Evolutionary conservation across 2,329 filamentous ascomycete species (phyloP).

Genomic region (Cercospora canescens): DNA sequence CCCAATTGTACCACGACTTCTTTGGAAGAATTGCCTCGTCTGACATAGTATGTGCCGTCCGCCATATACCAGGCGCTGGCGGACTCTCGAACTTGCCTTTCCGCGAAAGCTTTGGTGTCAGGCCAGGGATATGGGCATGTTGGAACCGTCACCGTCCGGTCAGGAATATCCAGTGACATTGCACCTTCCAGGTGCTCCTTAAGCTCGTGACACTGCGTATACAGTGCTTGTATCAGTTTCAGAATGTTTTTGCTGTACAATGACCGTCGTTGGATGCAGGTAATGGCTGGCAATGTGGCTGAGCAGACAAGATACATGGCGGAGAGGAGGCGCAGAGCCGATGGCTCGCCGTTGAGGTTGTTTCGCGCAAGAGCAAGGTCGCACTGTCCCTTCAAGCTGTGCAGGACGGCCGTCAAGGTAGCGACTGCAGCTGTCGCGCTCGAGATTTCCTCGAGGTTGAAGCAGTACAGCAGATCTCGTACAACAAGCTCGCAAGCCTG

Average conservation of each 20-base stretch:
- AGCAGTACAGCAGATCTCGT: slow-evolving; percentile 44
- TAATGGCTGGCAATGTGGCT: slow-evolving; percentile 15
- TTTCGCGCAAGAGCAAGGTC: not conserved
- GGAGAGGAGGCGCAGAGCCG: not conserved
- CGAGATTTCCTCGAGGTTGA: not conserved
- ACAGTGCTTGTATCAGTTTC: slow-evolving; percentile 10
- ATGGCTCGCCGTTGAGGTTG: not conserved
- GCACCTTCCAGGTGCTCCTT: slow-evolving; percentile 8
- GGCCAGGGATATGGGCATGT: slow-evolving; percentile 10
- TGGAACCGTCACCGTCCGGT: not conserved
- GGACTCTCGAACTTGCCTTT: slow-evolving; percentile 45
- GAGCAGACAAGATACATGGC: slow-evolving; percentile 20
- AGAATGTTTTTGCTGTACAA: slow-evolving; percentile 5
- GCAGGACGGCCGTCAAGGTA: not conserved
- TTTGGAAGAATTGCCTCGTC: slow-evolving; percentile 45
- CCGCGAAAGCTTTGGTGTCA: slow-evolving; percentile 28
- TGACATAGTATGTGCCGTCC: slow-evolving; percentile 49
- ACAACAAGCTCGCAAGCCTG: slow-evolving; percentile 48
- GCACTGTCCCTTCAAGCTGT: not conserved
- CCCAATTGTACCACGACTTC: slow-evolving; percentile 45
- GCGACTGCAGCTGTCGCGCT: not conserved
- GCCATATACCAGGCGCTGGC: slow-evolving; percentile 51
- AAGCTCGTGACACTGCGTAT: not conserved
- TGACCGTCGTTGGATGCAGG: slow-evolving; percentile 16
- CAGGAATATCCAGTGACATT: not conserved